phyloP scores from a whole-genome alignment of 139 green algal species.

The Parachlorella kessleri region DNA sequence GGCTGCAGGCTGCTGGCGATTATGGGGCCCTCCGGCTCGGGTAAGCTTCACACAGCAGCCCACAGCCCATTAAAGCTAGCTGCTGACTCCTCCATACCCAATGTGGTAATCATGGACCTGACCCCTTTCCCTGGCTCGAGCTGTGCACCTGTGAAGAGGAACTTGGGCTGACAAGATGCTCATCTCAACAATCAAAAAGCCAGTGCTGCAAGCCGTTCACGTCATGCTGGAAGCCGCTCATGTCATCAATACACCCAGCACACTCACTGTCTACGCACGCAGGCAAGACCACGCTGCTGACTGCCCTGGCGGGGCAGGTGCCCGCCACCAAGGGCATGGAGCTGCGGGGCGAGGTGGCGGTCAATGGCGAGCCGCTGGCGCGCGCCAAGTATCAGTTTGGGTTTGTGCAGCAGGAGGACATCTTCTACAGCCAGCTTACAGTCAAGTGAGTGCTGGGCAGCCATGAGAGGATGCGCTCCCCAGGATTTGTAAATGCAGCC shows the following conservation, averaged over 20 bases:
- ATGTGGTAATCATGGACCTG: no score
- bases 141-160: neutral
- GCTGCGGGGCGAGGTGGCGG: constrained; percentile 25
- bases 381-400: constrained; percentile 28
- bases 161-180: neutral
- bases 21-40: constrained; percentile 45
- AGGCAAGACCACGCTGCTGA: constrained; percentile 87
- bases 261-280: neutral
- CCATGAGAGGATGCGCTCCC: no score
- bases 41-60: neutral
- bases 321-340: constrained; percentile 37
- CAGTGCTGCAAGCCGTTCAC: neutral
- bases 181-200: no score
- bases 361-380: constrained; percentile 47
- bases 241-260: neutral
- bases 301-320: constrained; percentile 72
- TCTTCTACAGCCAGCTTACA: constrained; percentile 90
- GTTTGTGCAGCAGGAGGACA: constrained; percentile 93
- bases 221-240: neutral
- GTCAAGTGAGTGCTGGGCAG: constrained; percentile 27
- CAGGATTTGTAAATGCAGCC: no score
- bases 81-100: no score
- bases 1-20: constrained; percentile 48
- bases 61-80: no score
- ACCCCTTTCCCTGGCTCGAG: no score